phyloP scores from a whole-genome alignment of 148 eudicot genomes.

The Polygonum aviculare region DNA sequence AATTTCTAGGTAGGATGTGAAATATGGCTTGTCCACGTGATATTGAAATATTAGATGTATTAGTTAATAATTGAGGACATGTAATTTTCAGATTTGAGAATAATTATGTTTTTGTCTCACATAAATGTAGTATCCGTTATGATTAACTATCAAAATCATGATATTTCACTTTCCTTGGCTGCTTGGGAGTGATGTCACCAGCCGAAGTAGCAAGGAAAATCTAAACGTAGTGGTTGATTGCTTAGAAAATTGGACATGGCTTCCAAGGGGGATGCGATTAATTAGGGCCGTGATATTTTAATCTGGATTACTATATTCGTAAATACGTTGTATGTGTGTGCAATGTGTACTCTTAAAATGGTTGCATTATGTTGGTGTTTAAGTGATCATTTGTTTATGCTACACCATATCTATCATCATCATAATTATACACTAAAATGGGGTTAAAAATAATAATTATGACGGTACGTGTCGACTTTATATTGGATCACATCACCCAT shows the following conservation, averaged over 20 bases:
- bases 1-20: neutral
- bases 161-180: slow-evolving; percentile 13
- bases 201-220: slow-evolving; percentile 9
- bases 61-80: neutral
- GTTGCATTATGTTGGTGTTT: neutral
- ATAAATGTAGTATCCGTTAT: slow-evolving; percentile 5
- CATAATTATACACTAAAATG: too few species aligned
- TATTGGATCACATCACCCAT: too few species aligned
- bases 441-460: too few species aligned
- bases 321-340: neutral
- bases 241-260: slow-evolving; percentile 3
- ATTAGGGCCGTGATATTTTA: neutral
- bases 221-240: slow-evolving; percentile 16
- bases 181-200: slow-evolving; percentile 9
- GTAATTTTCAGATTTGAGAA: neutral
- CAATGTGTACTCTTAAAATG: neutral
- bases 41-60: neutral
- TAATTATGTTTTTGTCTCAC: slow-evolving; percentile 12
- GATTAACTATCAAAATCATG: slow-evolving; percentile 13
- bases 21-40: slow-evolving; percentile 7
- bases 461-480: too few species aligned
- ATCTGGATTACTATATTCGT: neutral
- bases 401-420: neutral
- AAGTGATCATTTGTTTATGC: neutral
- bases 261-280: neutral